A percentile compares a stretch with the other conserved stretches of the same genome.
Evolutionary conservation across 345 rosid species (phyloP).

Genomic region (Eucalyptus pauciflora): DNA sequence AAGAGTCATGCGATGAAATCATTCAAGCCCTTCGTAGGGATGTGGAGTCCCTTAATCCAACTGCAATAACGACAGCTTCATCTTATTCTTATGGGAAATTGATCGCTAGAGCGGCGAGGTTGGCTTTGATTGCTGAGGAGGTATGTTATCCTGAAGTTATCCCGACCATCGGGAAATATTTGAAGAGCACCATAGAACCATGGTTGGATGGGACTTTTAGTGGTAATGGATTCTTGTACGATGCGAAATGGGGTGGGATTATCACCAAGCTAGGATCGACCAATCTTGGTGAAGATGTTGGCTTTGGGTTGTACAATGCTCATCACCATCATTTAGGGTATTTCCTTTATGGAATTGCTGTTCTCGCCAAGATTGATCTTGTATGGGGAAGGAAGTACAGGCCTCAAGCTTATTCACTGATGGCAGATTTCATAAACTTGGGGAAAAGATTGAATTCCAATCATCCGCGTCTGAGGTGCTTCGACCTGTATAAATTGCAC

Average conservation of each 20-base stretch:
- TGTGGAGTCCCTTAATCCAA: conserved; percentile 41
- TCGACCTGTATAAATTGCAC: conserved; percentile 81
- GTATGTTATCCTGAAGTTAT: conserved; percentile 48
- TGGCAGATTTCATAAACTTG: conserved; percentile 74
- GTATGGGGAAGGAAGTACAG: conserved; percentile 70
- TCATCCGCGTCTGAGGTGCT: conserved; percentile 70
- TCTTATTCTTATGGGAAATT: conserved; percentile 77
- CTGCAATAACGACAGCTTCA: conserved; percentile 27
- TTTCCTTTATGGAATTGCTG: conserved; percentile 79
- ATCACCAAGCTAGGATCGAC: conserved; percentile 50
- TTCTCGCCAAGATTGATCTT: conserved; percentile 68
- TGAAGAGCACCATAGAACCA: conserved; percentile 70
- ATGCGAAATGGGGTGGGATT: conserved; percentile 82
- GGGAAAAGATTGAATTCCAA: conserved; percentile 32
- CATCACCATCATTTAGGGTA: conserved; percentile 88
- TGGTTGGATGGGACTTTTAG: conserved; percentile 73
- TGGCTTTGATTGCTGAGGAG: conserved; percentile 88
- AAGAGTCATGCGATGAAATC: conserved; percentile 42
- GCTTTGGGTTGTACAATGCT: conserved; percentile 69
- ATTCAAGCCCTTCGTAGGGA: conserved; percentile 56
- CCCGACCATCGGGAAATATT: conserved; percentile 40
- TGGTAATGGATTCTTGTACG: conserved; percentile 71
- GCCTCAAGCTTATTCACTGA: conserved; percentile 65
- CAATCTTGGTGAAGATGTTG: conserved; percentile 70
- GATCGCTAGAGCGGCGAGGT: conserved; percentile 74